Base-by-base conservation (phyloP, 192 early-diverging fungal species). In the Linderina pennispora region DNA sequence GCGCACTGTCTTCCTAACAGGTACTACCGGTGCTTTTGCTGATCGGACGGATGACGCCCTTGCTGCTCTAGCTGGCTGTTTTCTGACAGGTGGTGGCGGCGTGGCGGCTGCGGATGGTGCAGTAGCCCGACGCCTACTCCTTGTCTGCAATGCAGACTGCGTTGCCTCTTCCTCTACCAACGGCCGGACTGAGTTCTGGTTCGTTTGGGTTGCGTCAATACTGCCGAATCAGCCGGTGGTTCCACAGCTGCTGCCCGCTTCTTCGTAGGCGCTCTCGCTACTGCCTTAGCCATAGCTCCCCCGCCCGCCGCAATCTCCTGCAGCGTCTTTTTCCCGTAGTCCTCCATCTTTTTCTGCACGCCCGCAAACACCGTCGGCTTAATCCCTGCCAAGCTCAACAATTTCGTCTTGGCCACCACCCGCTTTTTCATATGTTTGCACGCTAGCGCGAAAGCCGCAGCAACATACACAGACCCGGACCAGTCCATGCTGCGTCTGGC, bases 341-440 rank as follows among this genome's bases (percentile, higher is more conserved):
- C 34, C 17, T 63, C 60, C 7, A 71, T 31, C 44, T 63, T 59
- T n/a, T 23, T 11, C 16, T 64, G 32, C 1, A 61, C 68, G 22
- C 24, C 55, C 13, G 21, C 46, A 24, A 56, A 64, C 10, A 60
- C 50, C 1, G 35, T 25, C n/a, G 45, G 46, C 25, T 56, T 63
- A 0, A 55, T 44, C 2, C 32, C 34, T 1, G 68, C 56, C 8
- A 53, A 28, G 0, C 40, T 42, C 3, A 72, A 35, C 17, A 72
- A 39, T 17, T 58, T 50, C 16, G 61, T 22, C 23, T 60, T 63
- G 23, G 46, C 37, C 2, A 42, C 56, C 14, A 59, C 52, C 36
- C 68, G 68, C 26, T 58, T 63, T 45, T 72, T 72, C 37, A 60
- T 45, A 20, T 54, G 60, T 43, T 48, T 64, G 53, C 56, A 64